These are phyloP conservation scores for Collybia mongolica DNA, from an alignment of 768 basidiomycete genomes.

Conservation along the genomic window DNA sequence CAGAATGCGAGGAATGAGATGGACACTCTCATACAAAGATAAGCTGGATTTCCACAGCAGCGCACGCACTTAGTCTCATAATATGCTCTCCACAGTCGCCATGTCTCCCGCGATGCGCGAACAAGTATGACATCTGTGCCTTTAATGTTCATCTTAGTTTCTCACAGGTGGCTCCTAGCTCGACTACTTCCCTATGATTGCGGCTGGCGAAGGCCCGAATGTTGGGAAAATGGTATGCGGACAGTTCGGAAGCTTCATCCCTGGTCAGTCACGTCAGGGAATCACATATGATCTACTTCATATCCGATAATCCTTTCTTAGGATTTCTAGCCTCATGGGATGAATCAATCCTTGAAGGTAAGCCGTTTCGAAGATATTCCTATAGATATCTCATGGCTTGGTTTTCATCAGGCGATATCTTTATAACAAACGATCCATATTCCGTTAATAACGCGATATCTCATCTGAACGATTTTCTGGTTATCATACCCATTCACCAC, in stretches of 20 bases:
- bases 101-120: conserved; percentile 27
- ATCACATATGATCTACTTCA: background rate
- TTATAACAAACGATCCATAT: conserved; percentile 28
- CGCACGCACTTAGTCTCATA: background rate
- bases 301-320: background rate
- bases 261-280: conserved; percentile 7
- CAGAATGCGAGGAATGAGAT: conserved; percentile 24
- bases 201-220: conserved; percentile 24
- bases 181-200: conserved; percentile 28
- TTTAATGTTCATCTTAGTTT: background rate
- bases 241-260: conserved; percentile 29
- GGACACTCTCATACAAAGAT: conserved; percentile 24
- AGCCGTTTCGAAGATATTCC: background rate
- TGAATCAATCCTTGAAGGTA: conserved; percentile 26
- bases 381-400: background rate
- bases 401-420: conserved; percentile 14
- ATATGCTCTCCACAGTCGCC: conserved; percentile 8
- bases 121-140: conserved; percentile 8
- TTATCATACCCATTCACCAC: conserved; percentile 23
- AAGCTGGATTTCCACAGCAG: background rate
- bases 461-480: conserved; percentile 29
- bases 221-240: conserved; percentile 27
- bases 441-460: conserved; percentile 24
- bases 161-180: conserved; percentile 3
- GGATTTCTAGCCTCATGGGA: conserved; percentile 26